Evolutionary conservation across 169 alveolate species (phyloP).

Genomic region (Cryptosporidium xiaoi): DNA sequence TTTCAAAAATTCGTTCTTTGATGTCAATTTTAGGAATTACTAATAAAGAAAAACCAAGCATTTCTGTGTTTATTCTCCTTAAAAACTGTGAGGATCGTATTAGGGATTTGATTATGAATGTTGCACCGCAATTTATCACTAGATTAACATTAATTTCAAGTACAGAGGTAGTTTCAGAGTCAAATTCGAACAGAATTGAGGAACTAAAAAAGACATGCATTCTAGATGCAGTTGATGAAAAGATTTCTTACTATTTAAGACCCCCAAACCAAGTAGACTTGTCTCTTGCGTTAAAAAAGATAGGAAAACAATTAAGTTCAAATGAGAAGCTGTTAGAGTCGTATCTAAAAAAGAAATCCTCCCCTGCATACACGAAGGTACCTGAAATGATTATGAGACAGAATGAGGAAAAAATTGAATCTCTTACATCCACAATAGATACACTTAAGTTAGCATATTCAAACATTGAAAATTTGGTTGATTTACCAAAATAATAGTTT

Average conservation of each 20-base stretch:
- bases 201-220: conserved; percentile 27
- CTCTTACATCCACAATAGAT: conserved; percentile 70
- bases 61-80: conserved; percentile 23
- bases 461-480: conserved; percentile 14
- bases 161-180: conserved; percentile 11
- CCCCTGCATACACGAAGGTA: conserved; percentile 79
- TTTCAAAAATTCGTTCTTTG: conserved; percentile 76
- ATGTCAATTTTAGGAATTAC: conserved; percentile 65
- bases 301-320: conserved; percentile 80
- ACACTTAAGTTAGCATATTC: conserved; percentile 32
- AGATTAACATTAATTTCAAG: conserved; percentile 20
- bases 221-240: conserved; percentile 78
- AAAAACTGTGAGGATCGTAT: conserved; percentile 11
- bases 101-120: conserved; percentile 13
- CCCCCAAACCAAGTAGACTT: conserved; percentile 78
- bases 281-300: conserved; percentile 77
- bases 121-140: conserved; percentile 35
- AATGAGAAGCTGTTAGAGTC: conserved; percentile 81
- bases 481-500: not conserved
- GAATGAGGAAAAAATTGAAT: conserved; percentile 83
- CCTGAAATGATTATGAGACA: conserved; percentile 84
- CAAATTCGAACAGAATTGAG: conserved; percentile 2
- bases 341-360: conserved; percentile 81
- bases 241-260: conserved; percentile 75
- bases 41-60: conserved; percentile 33